Percentiles rank a stretch among this genome's conserved stretches.
Evolutionary conservation across 2,329 filamentous ascomycete genomes (phyloP).

Genomic region (Clonostachys chloroleuca): DNA sequence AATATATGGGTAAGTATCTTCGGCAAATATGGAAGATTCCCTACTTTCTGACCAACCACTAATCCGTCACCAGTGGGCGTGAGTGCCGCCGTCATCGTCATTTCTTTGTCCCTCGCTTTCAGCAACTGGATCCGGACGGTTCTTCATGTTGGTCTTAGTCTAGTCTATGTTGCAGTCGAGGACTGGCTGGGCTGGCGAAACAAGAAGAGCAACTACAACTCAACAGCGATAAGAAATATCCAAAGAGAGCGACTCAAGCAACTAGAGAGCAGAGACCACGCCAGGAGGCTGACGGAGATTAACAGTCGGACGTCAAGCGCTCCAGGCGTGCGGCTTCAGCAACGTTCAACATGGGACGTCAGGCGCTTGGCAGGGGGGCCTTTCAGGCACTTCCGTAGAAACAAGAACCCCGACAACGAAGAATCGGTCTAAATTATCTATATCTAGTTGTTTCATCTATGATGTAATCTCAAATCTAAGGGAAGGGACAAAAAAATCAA

Average conservation of each 20-base stretch:
- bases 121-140: slow-evolving; percentile 10
- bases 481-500: neutral
- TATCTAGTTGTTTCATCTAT: no score
- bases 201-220: slow-evolving; percentile 6
- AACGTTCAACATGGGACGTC: slow-evolving; percentile 4
- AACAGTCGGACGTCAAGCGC: slow-evolving; percentile 4
- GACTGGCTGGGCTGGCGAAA: slow-evolving; percentile 7
- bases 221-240: slow-evolving; percentile 5
- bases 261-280: slow-evolving; percentile 5
- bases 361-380: neutral
- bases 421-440: neutral
- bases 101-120: slow-evolving; percentile 12
- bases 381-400: slow-evolving; percentile 1
- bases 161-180: slow-evolving; percentile 3
- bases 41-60: neutral
- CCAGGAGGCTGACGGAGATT: slow-evolving; percentile 8
- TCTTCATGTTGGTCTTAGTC: slow-evolving; percentile 4
- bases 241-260: slow-evolving; percentile 5
- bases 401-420: neutral
- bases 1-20: slow-evolving; percentile 12
- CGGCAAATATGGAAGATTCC: neutral
- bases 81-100: slow-evolving; percentile 7
- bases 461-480: neutral
- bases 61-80: slow-evolving; percentile 6
- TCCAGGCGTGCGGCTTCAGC: neutral